Base-by-base conservation (phyloP, 345 rosid genomes). In the Excoecaria cochinchinensis region DNA sequence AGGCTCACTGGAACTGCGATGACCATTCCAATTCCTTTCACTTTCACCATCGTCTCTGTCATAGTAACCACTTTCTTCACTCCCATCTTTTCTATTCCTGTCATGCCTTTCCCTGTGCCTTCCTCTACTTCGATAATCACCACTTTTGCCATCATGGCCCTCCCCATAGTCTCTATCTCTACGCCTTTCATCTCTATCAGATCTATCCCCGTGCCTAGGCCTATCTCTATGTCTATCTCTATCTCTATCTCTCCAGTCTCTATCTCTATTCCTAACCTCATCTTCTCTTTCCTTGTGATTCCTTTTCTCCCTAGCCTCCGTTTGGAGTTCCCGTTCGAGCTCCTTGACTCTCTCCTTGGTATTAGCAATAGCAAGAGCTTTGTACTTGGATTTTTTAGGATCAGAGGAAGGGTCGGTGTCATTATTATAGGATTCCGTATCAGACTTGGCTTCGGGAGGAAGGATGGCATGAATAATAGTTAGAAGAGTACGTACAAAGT, bases 401-500 rank as follows among this genome's bases (percentile, higher is more conserved):
- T 69, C 55, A 13, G 56, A 15, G 22, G 21, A 25, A 17, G 69
- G 46, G 11, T 13, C 25, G 31, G 10, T 8, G 51, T 48, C 72
- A 25, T 31, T 21, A 47, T 40, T 13, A 17, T 59, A 74, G 19
- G 53, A 64, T 5, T 72, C 87, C 79, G 80, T 86, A 76, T 84
- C 85, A 1, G 83, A 77, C 59, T 86, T 84, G 13, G 88, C 72
- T 24, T 24, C 15, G 55, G 90, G 91, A 4, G 99, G 97, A 61
- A 91, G 85, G 75, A 95, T 92, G 56, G 89, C 98, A 73, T 90
- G 99, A 76, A 95, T 95, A 19, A 89, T 89, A 8, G 89, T 89
- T 13, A 92, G 78, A 38, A 95, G 84, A 0, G 98, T 92, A 0
- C 90, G 90, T 1, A 91, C 97, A 73, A 95, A 90, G 78, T 91